phyloP scores from a whole-genome alignment of 1,284 basidiomycete genomes.

The Xerocomus subilludens region DNA sequence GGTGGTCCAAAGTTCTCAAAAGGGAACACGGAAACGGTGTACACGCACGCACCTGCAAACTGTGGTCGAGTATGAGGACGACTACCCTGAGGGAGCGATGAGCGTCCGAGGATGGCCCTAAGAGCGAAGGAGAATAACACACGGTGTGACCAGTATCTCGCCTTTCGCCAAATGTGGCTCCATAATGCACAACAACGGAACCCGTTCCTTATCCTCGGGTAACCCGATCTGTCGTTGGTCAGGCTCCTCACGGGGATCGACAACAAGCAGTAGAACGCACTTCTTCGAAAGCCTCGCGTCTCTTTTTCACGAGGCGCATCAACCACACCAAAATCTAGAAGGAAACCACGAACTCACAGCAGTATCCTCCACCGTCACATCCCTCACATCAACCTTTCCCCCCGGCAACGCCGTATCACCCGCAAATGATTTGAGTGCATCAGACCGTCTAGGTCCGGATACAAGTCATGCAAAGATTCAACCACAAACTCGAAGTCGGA shows the following conservation, averaged over 20 bases:
- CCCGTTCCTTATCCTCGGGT: slow-evolving; percentile 71
- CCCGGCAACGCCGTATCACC: slow-evolving; percentile 88
- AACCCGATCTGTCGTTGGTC: slow-evolving; percentile 74
- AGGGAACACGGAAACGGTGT: too few relatives aligned
- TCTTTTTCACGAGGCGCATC: slow-evolving; percentile 45
- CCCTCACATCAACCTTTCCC: slow-evolving; percentile 77
- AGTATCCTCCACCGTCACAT: slow-evolving; percentile 77
- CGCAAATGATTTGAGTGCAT: slow-evolving; percentile 77
- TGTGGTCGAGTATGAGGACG: slow-evolving; percentile 80
- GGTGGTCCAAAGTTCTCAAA: too few relatives aligned
- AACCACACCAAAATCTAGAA: neutral
- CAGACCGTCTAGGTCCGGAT: slow-evolving; percentile 66
- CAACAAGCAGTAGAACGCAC: slow-evolving; percentile 49
- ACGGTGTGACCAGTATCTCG: slow-evolving; percentile 83
- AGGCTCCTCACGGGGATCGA: too few relatives aligned
- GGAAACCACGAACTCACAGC: slow-evolving; percentile 61
- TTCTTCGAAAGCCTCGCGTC: slow-evolving; percentile 80
- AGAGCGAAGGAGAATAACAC: slow-evolving; percentile 46
- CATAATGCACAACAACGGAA: slow-evolving; percentile 78
- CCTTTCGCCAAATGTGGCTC: slow-evolving; percentile 81
- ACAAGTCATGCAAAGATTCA: neutral
- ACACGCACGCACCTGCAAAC: slow-evolving; percentile 62
- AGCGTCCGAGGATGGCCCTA: neutral
- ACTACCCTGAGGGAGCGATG: slow-evolving; percentile 67
- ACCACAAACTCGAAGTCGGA: neutral